Base-by-base conservation (phyloP, 345 rosid genomes). In the Eucalyptus paniculata region DNA sequence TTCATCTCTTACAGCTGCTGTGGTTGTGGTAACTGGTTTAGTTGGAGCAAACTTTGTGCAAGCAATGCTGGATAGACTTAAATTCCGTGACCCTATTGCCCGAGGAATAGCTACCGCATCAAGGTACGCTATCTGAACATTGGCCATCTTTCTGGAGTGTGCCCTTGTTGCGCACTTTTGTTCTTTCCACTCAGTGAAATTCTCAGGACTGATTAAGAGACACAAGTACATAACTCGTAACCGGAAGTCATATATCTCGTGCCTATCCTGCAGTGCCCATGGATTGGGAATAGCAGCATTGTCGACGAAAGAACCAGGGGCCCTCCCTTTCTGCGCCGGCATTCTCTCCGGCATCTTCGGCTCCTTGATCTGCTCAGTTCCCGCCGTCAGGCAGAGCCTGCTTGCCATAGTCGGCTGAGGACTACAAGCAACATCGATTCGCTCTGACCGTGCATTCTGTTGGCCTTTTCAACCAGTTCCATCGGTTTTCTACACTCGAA, bases 211-310 rank as follows among this genome's bases (percentile, higher is more conserved):
- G 15, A 77, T 37, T 77, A 37, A 37, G 82, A 72, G 83, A 77
- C 28, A 9, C 83, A 86, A 77, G 50, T 30, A 7, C 16, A 86
- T 50, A 49, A 26, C 14, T 32, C 5, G 5, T 17, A 28, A 7
- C n/a, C 15, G 49, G 7, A 21, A 44, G 47, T 34, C 32, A 7
- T 47, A 23, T 26, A 37, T 82, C 58, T 88, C 67, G 7, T 28
- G 37, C 12, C 54, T 62, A 50, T 87, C 87, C 92, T 51, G 81
- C 92, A 97, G 99, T 94, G 99, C 99, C 86, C 99, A 97, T 91
- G 99, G 99, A 91, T 94, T 97, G 92, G 99, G 99, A 93, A 97
- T 97, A 89, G 99, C 98, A 67, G 99, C 99, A 62, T 91, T 97
- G 92, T 96, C 99, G 13, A 98, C 98, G 8, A 97, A 96, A 93